These are phyloP conservation scores for Euryodendron excelsum DNA, from an alignment of 148 eudicot species.

Conservation along the genomic window DNA sequence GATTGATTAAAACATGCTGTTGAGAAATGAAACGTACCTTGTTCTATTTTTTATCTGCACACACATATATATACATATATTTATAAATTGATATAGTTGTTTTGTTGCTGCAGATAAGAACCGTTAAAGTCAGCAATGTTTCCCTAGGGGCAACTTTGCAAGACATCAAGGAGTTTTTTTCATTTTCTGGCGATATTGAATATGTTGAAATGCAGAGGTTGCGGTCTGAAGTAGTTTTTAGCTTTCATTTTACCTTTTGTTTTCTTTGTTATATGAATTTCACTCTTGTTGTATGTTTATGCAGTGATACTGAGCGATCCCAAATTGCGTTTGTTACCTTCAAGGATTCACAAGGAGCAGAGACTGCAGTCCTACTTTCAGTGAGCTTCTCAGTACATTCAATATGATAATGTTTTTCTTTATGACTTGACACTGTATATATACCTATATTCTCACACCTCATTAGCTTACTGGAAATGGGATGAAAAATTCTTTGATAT, in stretches of 20 bases:
- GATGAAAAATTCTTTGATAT: neutral
- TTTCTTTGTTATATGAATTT: conserved; percentile 16
- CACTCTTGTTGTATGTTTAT: conserved; percentile 16
- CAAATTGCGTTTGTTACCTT: conserved; percentile 86
- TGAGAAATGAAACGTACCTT: neutral
- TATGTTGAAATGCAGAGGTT: conserved; percentile 84
- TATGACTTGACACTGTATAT: neutral
- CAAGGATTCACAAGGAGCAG: conserved; percentile 83
- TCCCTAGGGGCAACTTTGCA: conserved; percentile 70
- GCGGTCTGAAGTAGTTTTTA: conserved; percentile 3
- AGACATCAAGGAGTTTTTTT: conserved; percentile 84
- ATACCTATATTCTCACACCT: neutral
- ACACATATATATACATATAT: neutral
- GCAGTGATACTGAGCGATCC: conserved; percentile 65
- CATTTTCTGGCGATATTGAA: conserved; percentile 85
- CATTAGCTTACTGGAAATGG: neutral
- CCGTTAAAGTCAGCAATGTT: conserved; percentile 84
- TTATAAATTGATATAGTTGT: neutral
- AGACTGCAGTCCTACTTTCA: conserved; percentile 90
- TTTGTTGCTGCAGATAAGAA: conserved; percentile 43
- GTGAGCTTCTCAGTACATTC: conserved; percentile 29
- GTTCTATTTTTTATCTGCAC: neutral
- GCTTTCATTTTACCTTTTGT: neutral
- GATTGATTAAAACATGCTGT: neutral
- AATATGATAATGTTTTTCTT: neutral